Conservation (phyloP, 2,329 filamentous ascomycete genomes). For the Trichoderma koningiopsis region DNA sequence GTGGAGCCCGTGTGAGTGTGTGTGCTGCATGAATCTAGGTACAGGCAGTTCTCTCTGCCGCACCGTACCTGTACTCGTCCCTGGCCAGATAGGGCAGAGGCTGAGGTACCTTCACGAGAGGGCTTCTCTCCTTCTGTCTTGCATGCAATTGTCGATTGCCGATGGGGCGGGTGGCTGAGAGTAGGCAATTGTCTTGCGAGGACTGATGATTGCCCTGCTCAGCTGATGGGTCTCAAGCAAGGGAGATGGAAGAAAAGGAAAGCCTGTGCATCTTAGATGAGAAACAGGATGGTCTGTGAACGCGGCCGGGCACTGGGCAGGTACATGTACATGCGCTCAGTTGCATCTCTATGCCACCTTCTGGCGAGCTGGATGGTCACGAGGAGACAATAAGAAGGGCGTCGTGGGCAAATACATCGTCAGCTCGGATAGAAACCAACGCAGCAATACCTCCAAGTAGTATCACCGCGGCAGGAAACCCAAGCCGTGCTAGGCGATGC, state of each 20-base stretch:
- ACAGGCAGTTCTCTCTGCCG: neutral
- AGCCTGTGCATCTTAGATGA: neutral
- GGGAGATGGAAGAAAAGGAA: slow-evolving; percentile 6
- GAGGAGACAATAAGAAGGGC: neutral
- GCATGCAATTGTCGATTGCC: slow-evolving; percentile 18
- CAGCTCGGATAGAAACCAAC: neutral
- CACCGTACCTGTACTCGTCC: neutral
- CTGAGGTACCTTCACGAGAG: slow-evolving; percentile 4
- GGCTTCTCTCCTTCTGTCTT: neutral
- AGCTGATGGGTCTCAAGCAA: slow-evolving; percentile 19
- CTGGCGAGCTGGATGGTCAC: neutral
- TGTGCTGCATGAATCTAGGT: slow-evolving; percentile 17
- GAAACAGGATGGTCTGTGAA: neutral
- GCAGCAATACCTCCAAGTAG: neutral
- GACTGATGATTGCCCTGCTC: slow-evolving; percentile 11
- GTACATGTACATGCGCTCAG: slow-evolving; percentile 1
- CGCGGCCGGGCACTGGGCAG: neutral
- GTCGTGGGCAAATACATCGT: neutral
- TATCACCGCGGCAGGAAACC: neutral
- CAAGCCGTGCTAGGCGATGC: neutral
- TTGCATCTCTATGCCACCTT: neutral
- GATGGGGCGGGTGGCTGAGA: slow-evolving; percentile 17
- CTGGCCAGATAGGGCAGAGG: slow-evolving; percentile 1
- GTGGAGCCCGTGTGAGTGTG: neutral
- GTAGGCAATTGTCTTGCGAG: neutral